Conservation (phyloP, 305 asterid genomes). For the Fraxinus albicans region DNA sequence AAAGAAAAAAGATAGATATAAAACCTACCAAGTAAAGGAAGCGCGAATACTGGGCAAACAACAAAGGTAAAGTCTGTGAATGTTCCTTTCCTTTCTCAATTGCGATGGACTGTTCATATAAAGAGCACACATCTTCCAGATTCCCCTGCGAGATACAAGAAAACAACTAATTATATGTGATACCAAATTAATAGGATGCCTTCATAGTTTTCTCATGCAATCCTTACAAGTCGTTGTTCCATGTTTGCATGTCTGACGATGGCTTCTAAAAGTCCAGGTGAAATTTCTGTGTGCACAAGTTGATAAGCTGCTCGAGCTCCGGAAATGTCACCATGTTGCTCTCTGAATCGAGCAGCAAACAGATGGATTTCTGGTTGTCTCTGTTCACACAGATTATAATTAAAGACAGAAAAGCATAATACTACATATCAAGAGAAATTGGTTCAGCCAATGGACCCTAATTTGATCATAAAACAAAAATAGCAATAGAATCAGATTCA, state of each 20-base stretch:
- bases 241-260: constrained; percentile 94
- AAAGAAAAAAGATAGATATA: neutral
- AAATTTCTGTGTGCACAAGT: constrained; percentile 84
- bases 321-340: constrained; percentile 75
- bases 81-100: constrained; percentile 98
- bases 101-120: constrained; percentile 91
- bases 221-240: constrained; percentile 85
- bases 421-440: neutral
- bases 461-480: neutral
- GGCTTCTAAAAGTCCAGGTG: constrained; percentile 97
- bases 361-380: constrained; percentile 98
- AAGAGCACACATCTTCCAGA: constrained; percentile 73
- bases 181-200: neutral
- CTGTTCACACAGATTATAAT: constrained; percentile 46
- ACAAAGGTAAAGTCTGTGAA: constrained; percentile 76
- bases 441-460: neutral
- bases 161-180: neutral
- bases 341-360: constrained; percentile 87
- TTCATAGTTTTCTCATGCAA: neutral
- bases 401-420: constrained; percentile 21
- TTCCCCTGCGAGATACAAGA: constrained; percentile 61
- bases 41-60: constrained; percentile 91
- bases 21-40: constrained; percentile 70
- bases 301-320: constrained; percentile 96
- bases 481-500: neutral